Base-by-base conservation (phyloP, 805 yeast species). In the Huiozyma naganishii region DNA sequence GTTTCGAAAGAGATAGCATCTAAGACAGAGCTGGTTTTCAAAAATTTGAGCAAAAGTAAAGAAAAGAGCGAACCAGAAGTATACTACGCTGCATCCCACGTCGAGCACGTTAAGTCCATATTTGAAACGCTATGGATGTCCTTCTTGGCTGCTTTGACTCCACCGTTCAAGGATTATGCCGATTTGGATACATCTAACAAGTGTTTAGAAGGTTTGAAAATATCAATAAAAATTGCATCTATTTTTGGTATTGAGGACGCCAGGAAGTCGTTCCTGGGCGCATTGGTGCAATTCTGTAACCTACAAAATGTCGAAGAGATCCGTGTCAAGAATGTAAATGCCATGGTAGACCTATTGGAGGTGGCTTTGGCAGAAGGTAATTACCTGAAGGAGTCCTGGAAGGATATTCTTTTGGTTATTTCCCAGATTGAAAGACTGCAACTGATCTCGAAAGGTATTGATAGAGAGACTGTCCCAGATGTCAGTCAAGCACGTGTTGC, bases 81-180 rank as follows among this genome's bases (percentile, higher is more conserved):
- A 0, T 89, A 80, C 58, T 85, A 86, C 61, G 77, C 80, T 13
- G 97, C 97, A 0, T 76, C 88, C 1, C 90, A 84, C 55, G 76
- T 84, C 11, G 94, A 87, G 52, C 96, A 90, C 59, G 95, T 90
- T 11, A 82, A 76, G 58, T 89, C 97, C 1, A 85, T 94, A 58
- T 90, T 92, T 65, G 96, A 90, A 54, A 86, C 86, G 12, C 68
- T 84, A 37, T 92, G 99, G 99, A 89, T 94, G 96, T 87, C 97
- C 0, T 76, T 92, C 40, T 71, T 92, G 51, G 97, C 97, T 6
- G 97, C 95, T 0, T 70, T 92, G 41, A 88, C 97, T 0, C 90
- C 94, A 3, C 95, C 96, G 6, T 88, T 89, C 68, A 87, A 83
- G 58, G 96, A 87, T 44, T 80, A 82, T 49, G 88, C 84, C 52